Conservation (phyloP, 208 protist genomes). For the Trypanosoma caninum region DNA sequence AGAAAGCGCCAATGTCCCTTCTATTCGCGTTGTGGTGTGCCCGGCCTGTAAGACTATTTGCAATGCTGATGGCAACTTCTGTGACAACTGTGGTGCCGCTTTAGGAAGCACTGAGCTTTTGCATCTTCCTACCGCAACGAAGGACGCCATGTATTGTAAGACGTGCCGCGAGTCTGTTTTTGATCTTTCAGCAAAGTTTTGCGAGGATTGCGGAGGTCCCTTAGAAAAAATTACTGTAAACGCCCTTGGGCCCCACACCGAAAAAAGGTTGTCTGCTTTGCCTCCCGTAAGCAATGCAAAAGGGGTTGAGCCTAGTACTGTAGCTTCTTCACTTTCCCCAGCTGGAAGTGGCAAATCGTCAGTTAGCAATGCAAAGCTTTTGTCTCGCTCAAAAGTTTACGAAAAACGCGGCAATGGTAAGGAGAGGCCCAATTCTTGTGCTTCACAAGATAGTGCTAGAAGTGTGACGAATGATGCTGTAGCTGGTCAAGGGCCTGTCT, state of each 20-base stretch:
- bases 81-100: slow-evolving; percentile 80
- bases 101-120: slow-evolving; percentile 42
- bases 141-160: slow-evolving; percentile 52
- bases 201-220: slow-evolving; percentile 76
- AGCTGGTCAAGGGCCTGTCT: no score
- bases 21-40: slow-evolving; percentile 47
- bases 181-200: slow-evolving; percentile 53
- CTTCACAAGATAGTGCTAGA: no score
- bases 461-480: no score
- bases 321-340: no score
- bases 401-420: no score
- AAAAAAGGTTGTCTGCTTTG: slow-evolving; percentile 13
- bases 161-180: slow-evolving; percentile 44
- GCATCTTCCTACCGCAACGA: background rate
- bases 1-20: slow-evolving; percentile 44
- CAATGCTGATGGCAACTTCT: slow-evolving; percentile 83
- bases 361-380: no score
- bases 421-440: no score
- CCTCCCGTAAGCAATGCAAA: slow-evolving; percentile 2
- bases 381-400: no score
- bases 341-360: no score
- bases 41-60: slow-evolving; percentile 67
- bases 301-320: no score
- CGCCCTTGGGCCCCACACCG: background rate
- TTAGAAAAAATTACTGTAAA: slow-evolving; percentile 28